Percentiles rank a stretch among this genome's conserved stretches.
Evolutionary conservation across 1,284 basidiomycete species (phyloP).

Genomic region (Rhizoctonia solani): DNA sequence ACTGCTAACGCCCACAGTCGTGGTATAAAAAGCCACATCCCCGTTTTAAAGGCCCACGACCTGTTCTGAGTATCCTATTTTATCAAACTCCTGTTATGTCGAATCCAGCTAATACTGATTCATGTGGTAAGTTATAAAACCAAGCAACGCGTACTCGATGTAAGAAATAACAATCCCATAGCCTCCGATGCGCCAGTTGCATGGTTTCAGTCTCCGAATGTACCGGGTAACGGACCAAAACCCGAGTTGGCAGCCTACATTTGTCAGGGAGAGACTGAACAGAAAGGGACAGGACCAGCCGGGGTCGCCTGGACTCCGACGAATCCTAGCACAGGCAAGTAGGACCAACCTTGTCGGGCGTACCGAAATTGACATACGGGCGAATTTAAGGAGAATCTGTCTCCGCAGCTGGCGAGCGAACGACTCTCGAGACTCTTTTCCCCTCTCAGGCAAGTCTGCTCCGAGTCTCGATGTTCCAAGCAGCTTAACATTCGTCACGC

Average conservation of each 20-base stretch:
- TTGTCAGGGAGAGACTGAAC: conserved; percentile 7
- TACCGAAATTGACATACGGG: background rate
- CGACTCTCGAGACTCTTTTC: background rate
- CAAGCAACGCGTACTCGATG: no score
- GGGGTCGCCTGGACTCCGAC: conserved; percentile 12
- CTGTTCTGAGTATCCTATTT: no score
- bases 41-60: no score
- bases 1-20: no score
- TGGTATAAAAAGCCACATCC: no score
- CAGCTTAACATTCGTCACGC: background rate
- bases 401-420: background rate
- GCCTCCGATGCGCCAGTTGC: conserved; percentile 7
- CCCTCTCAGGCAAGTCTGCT: background rate
- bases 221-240: conserved; percentile 5
- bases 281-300: conserved; percentile 2
- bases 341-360: background rate
- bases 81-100: no score
- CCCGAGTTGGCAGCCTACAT: background rate
- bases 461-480: background rate
- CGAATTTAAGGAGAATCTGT: background rate
- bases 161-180: no score
- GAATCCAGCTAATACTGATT: no score
- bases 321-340: background rate
- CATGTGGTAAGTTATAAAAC: no score
- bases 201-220: conserved; percentile 13